Base-by-base conservation (phyloP, 371 early-diverging fungal species). In the Apophysomyces elegans region DNA sequence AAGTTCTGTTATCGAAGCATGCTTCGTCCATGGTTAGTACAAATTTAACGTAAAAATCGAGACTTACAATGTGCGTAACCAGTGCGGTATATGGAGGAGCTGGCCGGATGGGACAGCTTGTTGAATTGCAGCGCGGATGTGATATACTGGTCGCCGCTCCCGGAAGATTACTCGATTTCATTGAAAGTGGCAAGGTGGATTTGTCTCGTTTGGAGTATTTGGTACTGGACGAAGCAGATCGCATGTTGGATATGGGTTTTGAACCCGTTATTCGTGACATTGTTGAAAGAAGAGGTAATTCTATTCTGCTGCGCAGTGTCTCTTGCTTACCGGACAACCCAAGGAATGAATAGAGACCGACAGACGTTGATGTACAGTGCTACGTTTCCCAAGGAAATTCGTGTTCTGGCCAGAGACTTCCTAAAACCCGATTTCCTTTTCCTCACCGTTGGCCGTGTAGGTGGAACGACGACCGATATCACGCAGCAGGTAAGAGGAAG, bases 191-290 rank as follows among this genome's bases (percentile, higher is more conserved):
- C 2, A 79, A 80, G 50, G 78, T 94, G 13, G 92, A 90, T 62
- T 78, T 99, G 56, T 75, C 87, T n/a, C 78, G 91, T 47, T 92
- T 96, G 18, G 70, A 75, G 36, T 96, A 94, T 68, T 78, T 97
- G 11, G 93, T 99, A 26, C 84, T 98, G 59, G 98, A 98, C 75
- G 98, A 98, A 67, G 96, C 96, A 5, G 96, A 96, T 66, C 85
- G 96, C 56, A 96, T 97, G 97, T 75, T 99, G 43, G 98, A 98
- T 74, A 96, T 97, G 97, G 98, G 98, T 32, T 99, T 98, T 76
- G 98, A 98, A 83, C 91, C 92, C 11, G 92, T 95, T 73, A 84
- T 99, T 35, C 87, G 95, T 60, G 87, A 88, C 67, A 95, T 99
- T 65, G 91, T 98, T 26, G 91, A 92, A 54, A 89, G 92, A 66